phyloP scores from a whole-genome alignment of 2,329 filamentous ascomycete species.

The Atkinsonella texensis region DNA sequence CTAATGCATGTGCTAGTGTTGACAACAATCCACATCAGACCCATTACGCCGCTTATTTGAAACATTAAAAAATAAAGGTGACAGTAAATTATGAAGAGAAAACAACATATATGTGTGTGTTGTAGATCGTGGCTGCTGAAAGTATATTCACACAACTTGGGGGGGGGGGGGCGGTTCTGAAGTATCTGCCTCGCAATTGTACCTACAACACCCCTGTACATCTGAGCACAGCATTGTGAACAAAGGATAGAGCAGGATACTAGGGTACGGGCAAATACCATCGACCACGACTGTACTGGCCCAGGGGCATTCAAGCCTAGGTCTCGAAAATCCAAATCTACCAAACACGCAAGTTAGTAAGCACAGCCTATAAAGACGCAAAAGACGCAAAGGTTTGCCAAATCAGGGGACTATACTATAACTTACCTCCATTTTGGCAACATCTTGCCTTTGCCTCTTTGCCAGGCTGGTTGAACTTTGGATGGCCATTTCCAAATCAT shows the following conservation, averaged over 20 bases:
- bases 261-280: too few species aligned
- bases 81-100: neutral
- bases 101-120: neutral
- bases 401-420: neutral
- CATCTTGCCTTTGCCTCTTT: constrained; percentile 62
- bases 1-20: neutral
- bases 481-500: constrained; percentile 85
- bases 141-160: constrained; percentile 9
- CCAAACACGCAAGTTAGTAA: constrained; percentile 14
- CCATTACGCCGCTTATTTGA: neutral
- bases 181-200: neutral
- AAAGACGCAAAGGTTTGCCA: neutral
- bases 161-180: neutral
- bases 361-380: neutral
- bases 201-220: too few species aligned
- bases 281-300: too few species aligned
- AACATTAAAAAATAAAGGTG: constrained; percentile 5
- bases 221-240: too few species aligned
- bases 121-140: neutral
- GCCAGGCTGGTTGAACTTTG: constrained; percentile 55
- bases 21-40: neutral
- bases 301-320: constrained; percentile 16
- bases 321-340: constrained; percentile 37
- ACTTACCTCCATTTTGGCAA: constrained; percentile 90
- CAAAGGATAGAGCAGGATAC: too few species aligned